Percentiles rank a stretch among this genome's conserved stretches.
Conservation (phyloP, 345 rosid species). For the Syzygium aqueum region DNA sequence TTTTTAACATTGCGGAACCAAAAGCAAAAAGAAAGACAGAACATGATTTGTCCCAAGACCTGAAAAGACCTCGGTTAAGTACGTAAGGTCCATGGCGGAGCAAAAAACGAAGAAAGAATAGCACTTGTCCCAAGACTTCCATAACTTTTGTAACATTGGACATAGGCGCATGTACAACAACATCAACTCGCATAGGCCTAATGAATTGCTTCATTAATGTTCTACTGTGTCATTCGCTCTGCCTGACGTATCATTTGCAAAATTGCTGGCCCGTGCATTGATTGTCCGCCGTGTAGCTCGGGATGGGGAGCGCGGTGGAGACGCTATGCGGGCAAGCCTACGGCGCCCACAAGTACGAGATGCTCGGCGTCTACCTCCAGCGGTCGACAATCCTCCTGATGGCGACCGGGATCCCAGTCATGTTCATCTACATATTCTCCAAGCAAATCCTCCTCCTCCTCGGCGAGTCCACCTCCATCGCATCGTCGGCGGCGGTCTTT, state of each 20-base stretch:
- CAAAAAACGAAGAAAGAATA: not conserved
- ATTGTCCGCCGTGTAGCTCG: constrained; percentile 19
- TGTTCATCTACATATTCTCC: constrained; percentile 40
- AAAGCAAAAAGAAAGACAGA: too few species aligned
- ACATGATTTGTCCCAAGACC: too few species aligned
- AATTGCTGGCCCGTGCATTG: not conserved
- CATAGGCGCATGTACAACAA: not conserved
- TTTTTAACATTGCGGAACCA: too few species aligned
- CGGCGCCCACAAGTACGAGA: constrained; percentile 52
- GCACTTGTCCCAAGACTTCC: not conserved
- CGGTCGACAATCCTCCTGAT: constrained; percentile 47
- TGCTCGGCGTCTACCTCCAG: constrained; percentile 69
- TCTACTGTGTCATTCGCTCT: not conserved
- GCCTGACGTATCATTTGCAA: not conserved
- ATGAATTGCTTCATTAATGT: not conserved
- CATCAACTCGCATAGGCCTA: not conserved
- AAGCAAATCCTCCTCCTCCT: constrained; percentile 38
- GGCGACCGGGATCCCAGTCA: constrained; percentile 38
- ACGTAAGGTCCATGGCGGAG: not conserved
- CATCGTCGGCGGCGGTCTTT: constrained; percentile 42
- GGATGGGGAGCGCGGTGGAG: constrained; percentile 87
- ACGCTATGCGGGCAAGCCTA: constrained; percentile 80
- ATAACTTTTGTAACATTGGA: not conserved
- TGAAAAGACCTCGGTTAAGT: too few species aligned
- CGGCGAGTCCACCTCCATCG: constrained; percentile 51